phyloP scores from a whole-genome alignment of 2,329 filamentous ascomycete species.

The Nothopassalora personata region DNA sequence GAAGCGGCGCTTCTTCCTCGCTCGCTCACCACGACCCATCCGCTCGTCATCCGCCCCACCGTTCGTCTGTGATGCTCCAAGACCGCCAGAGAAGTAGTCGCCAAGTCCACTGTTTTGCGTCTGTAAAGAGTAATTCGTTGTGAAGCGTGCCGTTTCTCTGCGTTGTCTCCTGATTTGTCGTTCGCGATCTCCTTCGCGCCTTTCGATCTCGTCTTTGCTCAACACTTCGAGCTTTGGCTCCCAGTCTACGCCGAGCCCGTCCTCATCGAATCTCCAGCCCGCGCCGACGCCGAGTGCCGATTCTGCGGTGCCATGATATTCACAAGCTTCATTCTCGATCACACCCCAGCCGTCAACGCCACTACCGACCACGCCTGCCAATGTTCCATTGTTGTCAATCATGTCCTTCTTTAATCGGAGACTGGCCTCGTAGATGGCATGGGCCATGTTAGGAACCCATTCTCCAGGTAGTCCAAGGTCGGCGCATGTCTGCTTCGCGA shows the following conservation, averaged over 20 bases:
- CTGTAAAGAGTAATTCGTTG: constrained; percentile 38
- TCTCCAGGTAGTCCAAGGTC: constrained; percentile 85
- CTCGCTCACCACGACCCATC: constrained; percentile 86
- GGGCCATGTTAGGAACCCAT: constrained; percentile 90
- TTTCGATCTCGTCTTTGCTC: constrained; percentile 95
- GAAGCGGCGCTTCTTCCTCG: constrained; percentile 92
- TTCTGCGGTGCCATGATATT: constrained; percentile 41
- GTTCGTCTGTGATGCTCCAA: constrained; percentile 33
- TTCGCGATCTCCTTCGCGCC: constrained; percentile 89
- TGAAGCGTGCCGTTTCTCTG: constrained; percentile 83
- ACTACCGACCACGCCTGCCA: constrained; percentile 64
- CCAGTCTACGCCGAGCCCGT: constrained; percentile 63
- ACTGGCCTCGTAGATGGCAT: constrained; percentile 94
- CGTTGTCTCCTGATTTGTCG: constrained; percentile 80
- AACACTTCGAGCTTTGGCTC: constrained; percentile 54
- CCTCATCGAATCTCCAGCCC: constrained; percentile 93
- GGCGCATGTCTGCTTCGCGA: constrained; percentile 86
- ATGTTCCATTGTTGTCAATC: constrained; percentile 67
- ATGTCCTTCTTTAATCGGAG: constrained; percentile 92
- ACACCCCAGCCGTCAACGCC: constrained; percentile 64
- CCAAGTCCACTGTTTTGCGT: constrained; percentile 37
- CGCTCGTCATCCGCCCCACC: constrained; percentile 58
- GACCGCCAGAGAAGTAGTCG: constrained; percentile 54
- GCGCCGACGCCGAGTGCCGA: constrained; percentile 59
- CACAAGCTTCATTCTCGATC: constrained; percentile 82